Percentiles rank a stretch among this genome's conserved stretches.
These are phyloP conservation scores for Nidularia pulvinata DNA, from an alignment of 768 basidiomycete genomes.

Conservation along the genomic window DNA sequence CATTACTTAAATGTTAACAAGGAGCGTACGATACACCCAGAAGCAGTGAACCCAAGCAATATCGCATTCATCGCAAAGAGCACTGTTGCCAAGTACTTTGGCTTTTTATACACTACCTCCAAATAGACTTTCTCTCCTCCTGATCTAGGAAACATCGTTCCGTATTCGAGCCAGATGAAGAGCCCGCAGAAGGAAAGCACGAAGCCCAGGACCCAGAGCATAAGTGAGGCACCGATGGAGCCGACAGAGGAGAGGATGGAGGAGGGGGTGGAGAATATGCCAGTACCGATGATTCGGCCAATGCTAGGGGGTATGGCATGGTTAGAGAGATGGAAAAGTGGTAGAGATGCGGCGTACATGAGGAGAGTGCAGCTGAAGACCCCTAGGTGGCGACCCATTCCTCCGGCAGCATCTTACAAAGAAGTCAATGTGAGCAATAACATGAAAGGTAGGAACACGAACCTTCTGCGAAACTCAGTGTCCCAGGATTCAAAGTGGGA, in stretches of 20 bases:
- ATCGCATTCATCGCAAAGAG: slow-evolving; percentile 49
- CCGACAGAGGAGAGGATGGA: slow-evolving; percentile 56
- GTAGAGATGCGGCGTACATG: slow-evolving; percentile 27
- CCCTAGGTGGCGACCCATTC: slow-evolving; percentile 58
- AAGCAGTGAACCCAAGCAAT: slow-evolving; percentile 29
- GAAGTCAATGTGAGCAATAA: not conserved
- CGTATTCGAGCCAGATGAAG: slow-evolving; percentile 65
- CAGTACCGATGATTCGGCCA: slow-evolving; percentile 60
- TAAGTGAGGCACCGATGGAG: slow-evolving; percentile 57
- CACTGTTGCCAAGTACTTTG: slow-evolving; percentile 45
- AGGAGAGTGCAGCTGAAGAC: slow-evolving; percentile 57
- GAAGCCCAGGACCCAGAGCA: slow-evolving; percentile 67
- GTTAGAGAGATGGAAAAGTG: not conserved
- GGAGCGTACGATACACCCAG: slow-evolving; percentile 47
- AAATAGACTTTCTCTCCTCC: slow-evolving; percentile 67
- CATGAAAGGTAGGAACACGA: not conserved
- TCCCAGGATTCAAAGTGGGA: slow-evolving; percentile 30
- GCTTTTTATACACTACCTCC: slow-evolving; percentile 50
- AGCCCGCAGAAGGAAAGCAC: slow-evolving; percentile 56
- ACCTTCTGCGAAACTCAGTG: slow-evolving; percentile 52
- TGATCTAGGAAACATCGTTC: slow-evolving; percentile 62
- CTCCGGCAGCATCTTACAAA: slow-evolving; percentile 47
- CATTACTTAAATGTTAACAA: slow-evolving; percentile 7
- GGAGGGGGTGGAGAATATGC: slow-evolving; percentile 66
- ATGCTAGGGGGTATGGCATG: slow-evolving; percentile 13